Conservation (phyloP, 106 monocot genomes). For the Platanthera zijinensis region DNA sequence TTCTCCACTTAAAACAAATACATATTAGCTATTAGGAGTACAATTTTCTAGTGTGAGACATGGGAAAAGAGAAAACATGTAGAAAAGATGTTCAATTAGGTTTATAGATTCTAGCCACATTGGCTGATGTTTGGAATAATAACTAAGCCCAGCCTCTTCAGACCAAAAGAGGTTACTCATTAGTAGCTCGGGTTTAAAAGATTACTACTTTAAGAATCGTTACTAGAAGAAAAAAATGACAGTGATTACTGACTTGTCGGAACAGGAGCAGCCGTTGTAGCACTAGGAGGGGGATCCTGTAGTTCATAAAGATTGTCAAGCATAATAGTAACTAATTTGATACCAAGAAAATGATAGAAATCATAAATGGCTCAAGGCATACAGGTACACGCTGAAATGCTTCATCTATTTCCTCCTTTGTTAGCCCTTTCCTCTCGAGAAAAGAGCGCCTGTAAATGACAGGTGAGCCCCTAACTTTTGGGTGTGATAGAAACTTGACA, state of each 20-base stretch:
- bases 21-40: no score
- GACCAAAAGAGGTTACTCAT: neutral
- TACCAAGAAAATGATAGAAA: neutral
- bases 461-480: conserved; percentile 83
- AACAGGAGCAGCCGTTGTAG: conserved; percentile 33
- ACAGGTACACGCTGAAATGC: conserved; percentile 97
- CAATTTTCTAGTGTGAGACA: neutral
- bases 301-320: conserved; percentile 11
- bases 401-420: conserved; percentile 97
- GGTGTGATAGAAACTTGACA: conserved; percentile 90
- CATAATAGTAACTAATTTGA: conserved; percentile 6
- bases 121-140: neutral
- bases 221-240: neutral
- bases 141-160: neutral
- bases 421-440: conserved; percentile 89
- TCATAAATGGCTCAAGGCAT: conserved; percentile 19
- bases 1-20: no score
- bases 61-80: neutral
- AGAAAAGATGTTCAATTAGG: neutral
- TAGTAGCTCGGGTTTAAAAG: neutral
- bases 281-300: conserved; percentile 78
- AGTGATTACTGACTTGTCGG: conserved; percentile 47
- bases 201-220: neutral
- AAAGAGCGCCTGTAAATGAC: conserved; percentile 83
- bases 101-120: neutral